Percentiles rank a stretch among this genome's conserved stretches.
Conservation (phyloP, 306 rosid species). For the Vachellia pachyceras region DNA sequence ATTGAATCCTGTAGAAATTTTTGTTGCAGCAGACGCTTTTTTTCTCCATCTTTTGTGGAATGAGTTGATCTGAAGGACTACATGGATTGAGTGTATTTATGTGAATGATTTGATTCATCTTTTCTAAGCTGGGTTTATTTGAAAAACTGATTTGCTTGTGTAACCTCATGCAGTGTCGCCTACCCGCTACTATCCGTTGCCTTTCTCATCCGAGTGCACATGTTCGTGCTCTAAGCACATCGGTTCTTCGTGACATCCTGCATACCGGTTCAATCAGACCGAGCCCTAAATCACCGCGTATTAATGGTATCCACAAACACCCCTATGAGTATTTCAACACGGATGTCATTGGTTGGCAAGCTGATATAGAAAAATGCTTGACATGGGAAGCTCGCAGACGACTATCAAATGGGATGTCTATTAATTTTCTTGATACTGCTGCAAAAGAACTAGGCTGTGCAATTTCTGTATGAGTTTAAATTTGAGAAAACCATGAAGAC, state of each 20-base stretch:
- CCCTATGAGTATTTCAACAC: slow-evolving; percentile 54
- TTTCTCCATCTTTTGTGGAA: neutral
- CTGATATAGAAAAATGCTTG: slow-evolving; percentile 65
- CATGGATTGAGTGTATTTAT: neutral
- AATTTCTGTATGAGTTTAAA: slow-evolving; percentile 48
- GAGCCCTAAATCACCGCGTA: slow-evolving; percentile 42
- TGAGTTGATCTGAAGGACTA: neutral
- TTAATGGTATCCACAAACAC: slow-evolving; percentile 48
- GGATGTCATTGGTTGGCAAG: slow-evolving; percentile 62
- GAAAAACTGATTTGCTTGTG: slow-evolving; percentile 22
- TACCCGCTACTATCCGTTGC: slow-evolving; percentile 74
- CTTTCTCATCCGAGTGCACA: slow-evolving; percentile 84
- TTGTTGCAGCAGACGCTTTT: too few species aligned
- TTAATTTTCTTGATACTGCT: slow-evolving; percentile 62
- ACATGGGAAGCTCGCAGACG: slow-evolving; percentile 78
- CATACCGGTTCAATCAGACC: slow-evolving; percentile 54
- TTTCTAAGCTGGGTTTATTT: neutral
- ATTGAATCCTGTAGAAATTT: too few species aligned
- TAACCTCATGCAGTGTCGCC: slow-evolving; percentile 69
- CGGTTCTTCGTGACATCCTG: slow-evolving; percentile 82
- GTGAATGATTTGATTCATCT: neutral
- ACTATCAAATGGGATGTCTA: slow-evolving; percentile 63
- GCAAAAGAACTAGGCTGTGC: slow-evolving; percentile 74
- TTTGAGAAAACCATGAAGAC: slow-evolving; percentile 17
- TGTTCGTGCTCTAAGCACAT: slow-evolving; percentile 72